Conservation (phyloP, 352 stramenopile genomes). For the Phytophthora multivora region DNA sequence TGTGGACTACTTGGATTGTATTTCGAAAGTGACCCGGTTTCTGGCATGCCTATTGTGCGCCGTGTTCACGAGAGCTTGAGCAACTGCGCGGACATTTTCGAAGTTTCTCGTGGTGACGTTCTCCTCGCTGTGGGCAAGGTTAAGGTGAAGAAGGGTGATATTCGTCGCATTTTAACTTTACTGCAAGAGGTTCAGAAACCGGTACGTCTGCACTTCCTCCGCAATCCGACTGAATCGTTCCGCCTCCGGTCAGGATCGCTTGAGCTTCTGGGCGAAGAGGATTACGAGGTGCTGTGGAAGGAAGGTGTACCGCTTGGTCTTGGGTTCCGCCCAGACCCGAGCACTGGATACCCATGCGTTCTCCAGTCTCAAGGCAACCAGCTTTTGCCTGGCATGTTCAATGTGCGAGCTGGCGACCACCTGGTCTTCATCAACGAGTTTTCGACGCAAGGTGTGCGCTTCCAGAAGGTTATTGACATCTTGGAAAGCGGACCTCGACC, state of each 20-base stretch:
- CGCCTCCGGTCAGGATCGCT: conserved; percentile 69
- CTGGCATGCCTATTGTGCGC: conserved; percentile 86
- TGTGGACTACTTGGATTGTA: conserved; percentile 83
- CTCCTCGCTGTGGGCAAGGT: conserved; percentile 78
- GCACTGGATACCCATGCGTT: conserved; percentile 75
- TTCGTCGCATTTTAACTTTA: conserved; percentile 75
- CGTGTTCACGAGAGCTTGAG: conserved; percentile 87
- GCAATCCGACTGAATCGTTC: conserved; percentile 76
- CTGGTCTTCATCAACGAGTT: conserved; percentile 90
- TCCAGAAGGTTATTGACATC: conserved; percentile 89
- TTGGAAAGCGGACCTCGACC: conserved; percentile 78
- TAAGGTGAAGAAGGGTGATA: conserved; percentile 81
- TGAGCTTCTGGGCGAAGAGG: conserved; percentile 79
- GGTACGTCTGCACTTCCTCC: conserved; percentile 74
- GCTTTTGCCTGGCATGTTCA: conserved; percentile 83
- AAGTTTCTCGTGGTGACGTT: conserved; percentile 82
- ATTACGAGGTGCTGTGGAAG: conserved; percentile 88
- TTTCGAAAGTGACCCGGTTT: conserved; percentile 82
- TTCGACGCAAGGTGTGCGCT: conserved; percentile 77
- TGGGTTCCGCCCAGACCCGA: conserved; percentile 80
- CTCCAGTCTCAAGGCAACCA: conserved; percentile 83
- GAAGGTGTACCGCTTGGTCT: conserved; percentile 84
- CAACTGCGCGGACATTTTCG: conserved; percentile 86
- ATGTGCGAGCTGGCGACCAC: conserved; percentile 79
- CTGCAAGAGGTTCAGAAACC: conserved; percentile 86